Evolutionary conservation across 2,329 filamentous ascomycete genomes (phyloP), one percentile per base, ranked within the genome.

Genomic region (Neonectria magnoliae): DNA sequence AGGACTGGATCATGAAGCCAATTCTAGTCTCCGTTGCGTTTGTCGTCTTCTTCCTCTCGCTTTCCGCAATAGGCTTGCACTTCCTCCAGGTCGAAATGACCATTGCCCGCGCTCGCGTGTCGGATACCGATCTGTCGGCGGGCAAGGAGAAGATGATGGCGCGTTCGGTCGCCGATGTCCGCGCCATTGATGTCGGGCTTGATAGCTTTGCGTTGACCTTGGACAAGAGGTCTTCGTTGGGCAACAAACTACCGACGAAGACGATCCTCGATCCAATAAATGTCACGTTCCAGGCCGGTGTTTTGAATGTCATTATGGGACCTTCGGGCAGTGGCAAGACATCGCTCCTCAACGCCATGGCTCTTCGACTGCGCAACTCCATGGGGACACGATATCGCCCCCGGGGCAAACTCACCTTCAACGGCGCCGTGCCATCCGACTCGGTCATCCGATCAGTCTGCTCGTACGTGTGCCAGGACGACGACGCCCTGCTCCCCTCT

Each of bases 291-390:
- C 83, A 87, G 51, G 86, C 92, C 0, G 91, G 91, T 0, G 81
- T 86, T 14, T 75, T 94, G 14, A 94, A 94, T 67, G 85, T 93
- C 25, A 92, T 94, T 68, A 93, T 94, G 91, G 92, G 92, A 0
- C 92, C 92, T 0, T 93, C 91, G 0, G 92, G 92, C 0, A 91
- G 88, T 50, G 92, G 92, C 1, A 94, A 94, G 76, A 93, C 91
- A 0, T 91, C 90, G 0, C 81, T 93, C 1, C 81, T 94, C 11
- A 93, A 93, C 73, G 85, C 89, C 1, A 91, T 94, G 85, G 90
- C 92, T 1, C 80, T 88, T 3, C 83, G 92, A 16, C 79, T 94
- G 5, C 86, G 88, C 27, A 88, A 87, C 61, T 88, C 87, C 1
- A 69, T 88, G 3, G 82, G 84, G 2, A 92, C 89, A 0, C 84